Base-by-base conservation (phyloP, 257 asterid genomes). In the Nemophila menziesii region DNA sequence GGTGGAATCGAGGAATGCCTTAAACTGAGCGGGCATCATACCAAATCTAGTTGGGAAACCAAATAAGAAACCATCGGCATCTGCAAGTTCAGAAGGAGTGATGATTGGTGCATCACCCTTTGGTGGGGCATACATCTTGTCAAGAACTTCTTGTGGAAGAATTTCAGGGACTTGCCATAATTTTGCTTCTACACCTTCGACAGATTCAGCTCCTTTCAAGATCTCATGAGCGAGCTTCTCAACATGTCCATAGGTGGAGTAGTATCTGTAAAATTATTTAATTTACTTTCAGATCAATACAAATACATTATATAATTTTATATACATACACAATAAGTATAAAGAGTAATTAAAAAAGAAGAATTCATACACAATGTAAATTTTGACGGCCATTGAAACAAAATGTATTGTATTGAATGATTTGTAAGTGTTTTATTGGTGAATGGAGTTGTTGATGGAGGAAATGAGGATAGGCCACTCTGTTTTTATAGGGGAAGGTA, bases 1-100 rank as follows among this genome's bases (percentile, higher is more conserved):
- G 11, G 86, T 72, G 13, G 80, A 39, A 51, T 76, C 86, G 12
- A 75, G 27, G 39, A 73, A 69, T 4, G 77, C 66, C n/a, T 73
- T 73, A 24, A 73, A 73, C 20, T 73, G 81, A 24, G 74, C 58
- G 16, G 81, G 69, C 78, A 74, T 70, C 78, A 74, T 70, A 0
- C 82, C 82, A 8, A 66, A 74, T 44, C 73, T 60, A 0, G 82
- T 74, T 2, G 78, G 78, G 45, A 74, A 66, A 0, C 73, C 82
- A 33, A 74, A 74, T 14, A 70, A 23, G 29, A 74, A 47, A 0
- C 69, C 78, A 55, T 74, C 82, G n/a, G 82, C 82, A n/a, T 70
- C 78, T 26, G 56, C 27, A 20, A 74, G 75, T 8, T 74, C 66
- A 12, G 33, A 18, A 3, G 78, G 66, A 9, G 43, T 57, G 20